A percentile compares a stretch with the other conserved stretches of the same genome.
phyloP scores from a whole-genome alignment of 2,329 filamentous ascomycete genomes.

The Celoporthe dispersa region DNA sequence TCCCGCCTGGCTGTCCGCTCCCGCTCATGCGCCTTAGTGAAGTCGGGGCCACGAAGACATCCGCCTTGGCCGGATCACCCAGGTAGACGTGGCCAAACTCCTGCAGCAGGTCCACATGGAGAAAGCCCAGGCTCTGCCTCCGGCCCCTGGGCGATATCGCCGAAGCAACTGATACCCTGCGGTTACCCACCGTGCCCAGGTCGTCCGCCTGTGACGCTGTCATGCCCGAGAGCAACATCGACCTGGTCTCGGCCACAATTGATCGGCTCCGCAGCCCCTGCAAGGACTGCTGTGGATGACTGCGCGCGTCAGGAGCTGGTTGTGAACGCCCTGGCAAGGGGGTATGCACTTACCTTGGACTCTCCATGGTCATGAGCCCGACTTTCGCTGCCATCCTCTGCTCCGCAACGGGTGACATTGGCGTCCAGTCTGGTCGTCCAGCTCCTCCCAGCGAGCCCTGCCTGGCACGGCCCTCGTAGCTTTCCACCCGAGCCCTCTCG shows the following conservation, averaged over 20 bases:
- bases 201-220: constrained; percentile 26
- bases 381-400: constrained; percentile 34
- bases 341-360: constrained; percentile 27
- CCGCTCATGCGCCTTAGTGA: constrained; percentile 42
- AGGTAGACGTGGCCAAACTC: constrained; percentile 48
- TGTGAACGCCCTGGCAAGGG: background rate
- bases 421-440: constrained; percentile 31
- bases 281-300: constrained; percentile 27
- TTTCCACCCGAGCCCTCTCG: constrained; percentile 42
- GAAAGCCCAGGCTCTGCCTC: constrained; percentile 33
- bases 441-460: constrained; percentile 6
- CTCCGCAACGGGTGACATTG: constrained; percentile 39
- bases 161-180: constrained; percentile 35
- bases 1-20: constrained; percentile 27
- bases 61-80: constrained; percentile 46
- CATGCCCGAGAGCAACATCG: constrained; percentile 38
- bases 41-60: constrained; percentile 51
- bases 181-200: constrained; percentile 30
- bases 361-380: constrained; percentile 36
- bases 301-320: constrained; percentile 29
- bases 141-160: constrained; percentile 25
- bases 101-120: constrained; percentile 42
- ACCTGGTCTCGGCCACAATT: constrained; percentile 38
- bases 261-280: constrained; percentile 28
- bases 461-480: constrained; percentile 37